Conservation (phyloP, 2,329 filamentous ascomycete species). For the Malbranchea zuffiana region DNA sequence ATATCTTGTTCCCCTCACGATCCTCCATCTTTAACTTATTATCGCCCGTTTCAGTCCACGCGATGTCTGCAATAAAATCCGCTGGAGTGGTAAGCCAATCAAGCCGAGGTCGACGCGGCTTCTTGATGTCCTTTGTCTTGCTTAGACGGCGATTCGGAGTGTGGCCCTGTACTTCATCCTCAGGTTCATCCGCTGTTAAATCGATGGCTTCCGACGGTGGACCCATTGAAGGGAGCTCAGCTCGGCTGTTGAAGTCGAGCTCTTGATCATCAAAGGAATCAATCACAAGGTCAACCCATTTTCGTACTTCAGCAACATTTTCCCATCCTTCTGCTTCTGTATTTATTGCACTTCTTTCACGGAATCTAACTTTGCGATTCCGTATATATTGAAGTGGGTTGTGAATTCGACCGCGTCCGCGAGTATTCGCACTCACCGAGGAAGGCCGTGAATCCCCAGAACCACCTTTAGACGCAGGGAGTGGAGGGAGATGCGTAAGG, state of each 20-base stretch:
- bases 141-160: conserved; percentile 6
- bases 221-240: conserved; percentile 30
- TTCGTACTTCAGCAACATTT: conserved; percentile 57
- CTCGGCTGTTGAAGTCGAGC: conserved; percentile 36
- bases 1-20: conserved; percentile 62
- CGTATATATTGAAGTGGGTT: conserved; percentile 89
- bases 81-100: conserved; percentile 78
- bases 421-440: neutral
- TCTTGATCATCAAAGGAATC: conserved; percentile 36
- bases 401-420: conserved; percentile 54
- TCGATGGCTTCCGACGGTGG: too few relatives aligned
- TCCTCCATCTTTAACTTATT: conserved; percentile 78
- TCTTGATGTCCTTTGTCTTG: conserved; percentile 39
- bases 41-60: conserved; percentile 74
- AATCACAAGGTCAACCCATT: conserved; percentile 65
- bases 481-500: conserved; percentile 64
- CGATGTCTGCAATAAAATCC: conserved; percentile 78
- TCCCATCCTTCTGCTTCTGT: conserved; percentile 66
- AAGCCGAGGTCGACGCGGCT: conserved; percentile 60
- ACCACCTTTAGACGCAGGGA: conserved; percentile 29
- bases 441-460: neutral
- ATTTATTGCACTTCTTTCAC: conserved; percentile 64
- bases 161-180: conserved; percentile 1
- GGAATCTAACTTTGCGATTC: conserved; percentile 72
- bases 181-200: neutral